Percentiles rank a stretch among this genome's conserved stretches.
phyloP scores from a whole-genome alignment of 1,284 basidiomycete genomes.

The Moesziomyces aphidis region DNA sequence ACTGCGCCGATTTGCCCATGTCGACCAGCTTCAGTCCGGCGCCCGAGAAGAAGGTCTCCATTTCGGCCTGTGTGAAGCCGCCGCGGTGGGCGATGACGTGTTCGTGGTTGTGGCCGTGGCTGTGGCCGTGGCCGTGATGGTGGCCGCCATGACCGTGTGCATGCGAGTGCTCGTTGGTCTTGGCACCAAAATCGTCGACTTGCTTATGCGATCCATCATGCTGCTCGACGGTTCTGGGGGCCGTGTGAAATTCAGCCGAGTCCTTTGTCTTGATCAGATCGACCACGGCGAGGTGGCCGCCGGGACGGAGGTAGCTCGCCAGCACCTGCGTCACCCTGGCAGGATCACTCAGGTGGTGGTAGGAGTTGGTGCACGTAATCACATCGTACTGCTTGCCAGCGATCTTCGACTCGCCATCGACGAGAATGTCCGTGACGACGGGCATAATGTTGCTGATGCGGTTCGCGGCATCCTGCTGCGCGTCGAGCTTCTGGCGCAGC shows the following conservation, averaged over 20 bases:
- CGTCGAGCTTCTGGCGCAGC: conserved; percentile 34
- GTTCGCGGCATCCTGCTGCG: conserved; percentile 6
- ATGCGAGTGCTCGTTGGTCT: conserved; percentile 5
- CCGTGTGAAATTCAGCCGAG: conserved; percentile 20
- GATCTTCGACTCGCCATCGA: background rate
- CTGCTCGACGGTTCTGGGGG: conserved; percentile 10
- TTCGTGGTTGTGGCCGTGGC: conserved; percentile 14
- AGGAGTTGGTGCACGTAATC: conserved; percentile 47
- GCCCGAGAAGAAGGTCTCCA: conserved; percentile 34
- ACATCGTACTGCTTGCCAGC: conserved; percentile 31
- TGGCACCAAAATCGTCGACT: conserved; percentile 12
- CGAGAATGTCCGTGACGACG: conserved; percentile 22
- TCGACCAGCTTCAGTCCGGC: conserved; percentile 35
- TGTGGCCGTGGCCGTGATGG: conserved; percentile 8
- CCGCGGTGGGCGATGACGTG: conserved; percentile 46
- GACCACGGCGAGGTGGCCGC: conserved; percentile 38
- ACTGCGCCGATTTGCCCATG: conserved; percentile 36
- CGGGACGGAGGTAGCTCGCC: conserved; percentile 27
- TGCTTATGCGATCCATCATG: conserved; percentile 29
- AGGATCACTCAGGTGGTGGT: conserved; percentile 46
- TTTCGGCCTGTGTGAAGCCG: conserved; percentile 34
- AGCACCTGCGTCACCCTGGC: conserved; percentile 28
- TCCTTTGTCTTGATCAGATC: conserved; percentile 34
- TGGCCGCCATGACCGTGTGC: conserved; percentile 8
- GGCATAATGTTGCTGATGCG: conserved; percentile 21